Base-by-base conservation (phyloP, 1,284 basidiomycete genomes). In the Moesziomyces antarcticus region DNA sequence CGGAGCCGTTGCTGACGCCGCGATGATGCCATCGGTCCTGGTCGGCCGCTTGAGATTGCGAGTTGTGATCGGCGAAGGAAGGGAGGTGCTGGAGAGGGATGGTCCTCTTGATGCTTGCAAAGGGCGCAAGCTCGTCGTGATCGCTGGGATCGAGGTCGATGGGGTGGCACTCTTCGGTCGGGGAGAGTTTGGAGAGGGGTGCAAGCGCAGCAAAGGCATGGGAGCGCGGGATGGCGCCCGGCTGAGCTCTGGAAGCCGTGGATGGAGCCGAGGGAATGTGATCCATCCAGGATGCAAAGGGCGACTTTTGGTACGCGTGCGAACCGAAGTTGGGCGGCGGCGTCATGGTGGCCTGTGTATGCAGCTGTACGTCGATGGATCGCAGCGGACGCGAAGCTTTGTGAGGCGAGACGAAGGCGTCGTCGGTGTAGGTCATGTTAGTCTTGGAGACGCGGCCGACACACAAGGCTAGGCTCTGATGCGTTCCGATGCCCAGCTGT, bases 251-350 rank as follows among this genome's bases (percentile, higher is more conserved):
- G 8, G 61, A 27, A 13, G 63, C 60, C 13, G 72, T 75, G 16
- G 71, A 59, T 16, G 73, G 70, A 4, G 54, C 51, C 0, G 53
- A 16, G 10, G 69, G 61, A 24, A 64, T 55, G 14, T 67, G 59
- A 18, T 73, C 33, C 44, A 57, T 58, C 52, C 56, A 55, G 6
- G 50, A 56, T 9, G 58, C 64, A 33, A 77, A 77, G 11, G 75
- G 75, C 42, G 75, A 71, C 35, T 77, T 71, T 27, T 69, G 60
- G 43, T 56, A 66, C 44, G 62, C 56, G 25, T 56, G 51, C 8
- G 72, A 53, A 57, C 69, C 66, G 42, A 78, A 68, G 57, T 48
- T 72, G 25, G 70, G 66, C n/a, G 76, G 73, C 22, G 76, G 76
- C 27, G 76, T 78, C 76, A 78, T 78, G 66, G 63, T 65, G 21